Base-by-base conservation (phyloP, 2,329 filamentous ascomycete species). In the Venturia oleaginea region DNA sequence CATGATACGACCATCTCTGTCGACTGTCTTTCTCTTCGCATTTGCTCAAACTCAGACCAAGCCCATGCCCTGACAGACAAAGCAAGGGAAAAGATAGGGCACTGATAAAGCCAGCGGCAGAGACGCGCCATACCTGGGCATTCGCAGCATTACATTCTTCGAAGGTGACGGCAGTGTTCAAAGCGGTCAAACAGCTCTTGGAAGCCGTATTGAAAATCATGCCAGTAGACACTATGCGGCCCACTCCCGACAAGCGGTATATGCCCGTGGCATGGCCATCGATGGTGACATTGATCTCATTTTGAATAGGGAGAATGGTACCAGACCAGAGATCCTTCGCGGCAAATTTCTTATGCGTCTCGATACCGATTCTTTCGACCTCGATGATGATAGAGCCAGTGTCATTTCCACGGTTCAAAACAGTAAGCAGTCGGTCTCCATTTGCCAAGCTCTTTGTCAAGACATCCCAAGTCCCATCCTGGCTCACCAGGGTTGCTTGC, bases 151-250 rank as follows among this genome's bases (percentile, higher is more conserved):
- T 70, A 65, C 79, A 81, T 3, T 69, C 65, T 4, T 68, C 67
- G 69, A 76, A 80, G 0, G 40, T 68, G 6, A 79, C 68, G 37
- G 32, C 40, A 7, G 64, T 68, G 8, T 69, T 68, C 2, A 68
- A 66, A 24, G 74, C 76, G 4, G 77, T 77, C 40, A 82, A 70
- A 66, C 78, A 80, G 37, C 75, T 74, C 11, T 76, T 70, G 1
- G 78, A 79, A 27, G 74, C 76, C 0, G 79, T 80, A 67, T 82
- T 81, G 70, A 82, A 80, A 60, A 82, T 76, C 68, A 79, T 75
- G 4, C 80, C 80, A 0, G 79, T 82, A 0, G 80, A 78, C 10
- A 72, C 74, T 11, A 73, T 68, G 24, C 67, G 67, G 22, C 67
- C 67, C 42, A 64, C 62, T 22, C 59, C 67, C 6, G 76, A 74